These are phyloP conservation scores for Aspergillus saccharolyticus DNA, from an alignment of 495 filamentous ascomycete species.

Conservation along the genomic window DNA sequence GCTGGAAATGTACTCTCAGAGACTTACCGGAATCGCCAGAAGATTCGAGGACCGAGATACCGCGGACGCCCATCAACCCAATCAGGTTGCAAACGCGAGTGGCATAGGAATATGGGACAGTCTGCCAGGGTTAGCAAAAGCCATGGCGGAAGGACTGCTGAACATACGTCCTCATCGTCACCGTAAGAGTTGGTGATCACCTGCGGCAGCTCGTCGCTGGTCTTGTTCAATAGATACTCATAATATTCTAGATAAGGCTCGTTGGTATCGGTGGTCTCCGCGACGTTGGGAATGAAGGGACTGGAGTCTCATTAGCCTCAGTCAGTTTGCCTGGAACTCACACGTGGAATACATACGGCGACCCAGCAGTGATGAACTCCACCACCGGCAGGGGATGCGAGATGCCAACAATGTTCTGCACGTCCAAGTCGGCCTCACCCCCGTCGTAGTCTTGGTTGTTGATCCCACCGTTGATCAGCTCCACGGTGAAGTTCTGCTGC, in stretches of 20 bases:
- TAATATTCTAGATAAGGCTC: conserved; percentile 67
- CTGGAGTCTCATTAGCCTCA: conserved; percentile 13
- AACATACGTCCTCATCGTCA: conserved; percentile 54
- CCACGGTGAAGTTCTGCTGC: conserved; percentile 51
- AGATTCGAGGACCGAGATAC: conserved; percentile 59
- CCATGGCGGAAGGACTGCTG: background rate
- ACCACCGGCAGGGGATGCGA: conserved; percentile 51
- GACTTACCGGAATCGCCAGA: conserved; percentile 60
- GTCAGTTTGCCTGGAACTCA: background rate
- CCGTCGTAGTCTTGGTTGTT: conserved; percentile 42
- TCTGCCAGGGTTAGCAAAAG: conserved; percentile 31
- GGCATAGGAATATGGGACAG: conserved; percentile 60
- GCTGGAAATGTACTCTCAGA: conserved; percentile 23
- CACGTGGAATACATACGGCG: conserved; percentile 27
- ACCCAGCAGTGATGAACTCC: conserved; percentile 60
- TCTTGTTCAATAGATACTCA: conserved; percentile 49
- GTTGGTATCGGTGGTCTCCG: conserved; percentile 51
- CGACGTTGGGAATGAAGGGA: conserved; percentile 53
- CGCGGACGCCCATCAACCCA: conserved; percentile 62
- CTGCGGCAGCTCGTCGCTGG: conserved; percentile 55
- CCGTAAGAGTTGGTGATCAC: conserved; percentile 68
- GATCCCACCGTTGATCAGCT: conserved; percentile 50
- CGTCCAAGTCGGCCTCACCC: conserved; percentile 65
- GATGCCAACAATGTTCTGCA: conserved; percentile 57
- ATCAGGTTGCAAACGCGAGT: conserved; percentile 61